Evolutionary conservation across 2,329 filamentous ascomycete species (phyloP), one percentile per base, ranked within the genome.

Genomic region (Penicillium paneum): DNA sequence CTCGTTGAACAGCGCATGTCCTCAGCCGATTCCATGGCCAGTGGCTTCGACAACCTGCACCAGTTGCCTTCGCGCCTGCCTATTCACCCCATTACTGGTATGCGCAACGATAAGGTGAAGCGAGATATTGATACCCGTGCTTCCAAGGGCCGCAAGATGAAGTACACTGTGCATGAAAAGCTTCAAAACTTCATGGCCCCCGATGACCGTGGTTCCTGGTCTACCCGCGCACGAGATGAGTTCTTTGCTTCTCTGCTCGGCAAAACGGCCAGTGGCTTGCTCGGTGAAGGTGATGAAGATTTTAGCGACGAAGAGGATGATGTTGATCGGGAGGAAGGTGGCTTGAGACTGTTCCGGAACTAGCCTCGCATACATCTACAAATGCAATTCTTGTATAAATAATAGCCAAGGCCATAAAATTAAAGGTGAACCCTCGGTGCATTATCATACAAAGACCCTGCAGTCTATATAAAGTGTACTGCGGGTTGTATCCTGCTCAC

Each of bases 171-270:
- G 42, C 92, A 97, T 69, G 93, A 97, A 78, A 97, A 97, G 78
- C 74, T 99, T 67, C 90, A 96, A 76, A 97, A 97, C 73, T 97
- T 97, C 69, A 97, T 97, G 91, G 92, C 92, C 11, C 87, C 91
- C 0, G 91, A 97, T 71, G 89, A 96, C 70, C 80, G 90, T 49
- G 81, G 88, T 3, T 75, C 73, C 15, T 99, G 94, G 94, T 89
- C 90, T 58, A 85, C 88, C 62, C 82, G 84, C 56, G 91, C 92
- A 52, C 84, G 91, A 55, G 90, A 94, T 35, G 77, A 79, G 54
- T 84, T 93, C 71, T 92, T 92, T 69, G 85, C 85, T 13, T 88
- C 87, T 26, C 72, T 92, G 59, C 83, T 93, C 60, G 89, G 89
- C 0, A 70, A 65, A 53, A 71, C 70, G 44, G 85, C 88, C 66